Evolutionary conservation across 306 rosid genomes (phyloP), one percentile per base, ranked within the genome.

Genomic region (Malus asiatica): DNA sequence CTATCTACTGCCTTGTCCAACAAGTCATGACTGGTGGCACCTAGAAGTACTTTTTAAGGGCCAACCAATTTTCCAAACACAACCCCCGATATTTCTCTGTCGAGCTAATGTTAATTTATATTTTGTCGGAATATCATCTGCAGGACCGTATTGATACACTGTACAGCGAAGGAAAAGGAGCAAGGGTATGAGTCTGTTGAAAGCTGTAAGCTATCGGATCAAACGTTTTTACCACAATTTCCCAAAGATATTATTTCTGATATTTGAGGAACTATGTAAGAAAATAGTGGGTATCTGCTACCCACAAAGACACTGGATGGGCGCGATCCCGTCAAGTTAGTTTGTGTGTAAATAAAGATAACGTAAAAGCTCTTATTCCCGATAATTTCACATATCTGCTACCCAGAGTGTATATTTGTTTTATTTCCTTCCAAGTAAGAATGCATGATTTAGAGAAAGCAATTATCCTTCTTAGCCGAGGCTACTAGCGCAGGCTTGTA

Each of bases 111-210:
- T 1, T 57, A 7, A 55, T 5, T 57, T 15, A 22, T 46, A 44
- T n/a, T 4, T 35, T 55, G 46, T 20, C 5, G 19, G 9, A 62
- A 70, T 74, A 48, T 65, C 40, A 73, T 84, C 66, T 78, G 78
- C 91, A 95, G 97, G 90, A 89, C 20, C 81, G 65, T 8, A 74
- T 92, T 32, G 98, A 89, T 77, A 78, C 82, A 70, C 72, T 95
- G 45, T 90, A 92, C 79, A 70, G 66, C 60, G 97, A 95, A 81
- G 96, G 87, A 68, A 92, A 87, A 83, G 88, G 80, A 68, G 57
- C 75, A 46, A 79, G 42, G 55, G 72, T 27, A 66, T 86, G 78
- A 87, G n/a, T n/a, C n/a, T n/a, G 7, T 33, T 3, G 19, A 18
- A 23, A 70, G 78, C 4, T 30, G 14, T 27, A 64, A 25, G 18